These are phyloP conservation scores for Aspergillus asperescens DNA, from an alignment of 495 filamentous ascomycete genomes.

Conservation along the genomic window DNA sequence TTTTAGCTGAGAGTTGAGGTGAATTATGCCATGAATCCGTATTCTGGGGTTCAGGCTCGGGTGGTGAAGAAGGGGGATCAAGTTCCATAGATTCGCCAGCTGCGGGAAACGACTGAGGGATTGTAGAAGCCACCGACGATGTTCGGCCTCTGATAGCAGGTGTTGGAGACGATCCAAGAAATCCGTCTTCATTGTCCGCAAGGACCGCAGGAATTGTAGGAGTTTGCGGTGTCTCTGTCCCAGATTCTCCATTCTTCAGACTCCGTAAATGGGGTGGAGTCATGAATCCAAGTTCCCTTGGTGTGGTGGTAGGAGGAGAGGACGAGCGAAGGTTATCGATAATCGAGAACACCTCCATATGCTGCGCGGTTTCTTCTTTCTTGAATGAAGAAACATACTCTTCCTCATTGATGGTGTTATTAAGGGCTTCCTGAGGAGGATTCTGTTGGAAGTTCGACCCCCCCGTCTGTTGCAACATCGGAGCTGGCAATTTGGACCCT, in stretches of 20 bases:
- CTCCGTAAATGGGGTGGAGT: slow-evolving; percentile 33
- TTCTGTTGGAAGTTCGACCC: slow-evolving; percentile 17
- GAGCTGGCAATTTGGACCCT: slow-evolving; percentile 2
- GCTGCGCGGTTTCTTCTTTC: slow-evolving; percentile 48
- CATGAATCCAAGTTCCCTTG: slow-evolving; percentile 30
- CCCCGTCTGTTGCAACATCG: slow-evolving; percentile 4
- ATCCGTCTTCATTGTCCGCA: slow-evolving; percentile 50
- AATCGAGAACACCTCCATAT: slow-evolving; percentile 56
- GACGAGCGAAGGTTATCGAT: slow-evolving; percentile 67
- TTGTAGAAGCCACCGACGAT: slow-evolving; percentile 19
- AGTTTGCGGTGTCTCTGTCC: slow-evolving; percentile 38
- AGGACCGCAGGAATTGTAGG: slow-evolving; percentile 42
- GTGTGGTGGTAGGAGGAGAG: slow-evolving; percentile 34
- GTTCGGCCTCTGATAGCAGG: slow-evolving; percentile 48
- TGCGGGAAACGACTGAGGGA: slow-evolving; percentile 13
- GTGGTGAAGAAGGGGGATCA: slow-evolving; percentile 41
- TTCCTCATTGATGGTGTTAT: neutral
- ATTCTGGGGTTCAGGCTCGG: slow-evolving; percentile 26
- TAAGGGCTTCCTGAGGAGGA: neutral
- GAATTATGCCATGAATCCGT: slow-evolving; percentile 18
- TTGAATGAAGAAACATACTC: neutral
- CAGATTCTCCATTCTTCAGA: slow-evolving; percentile 20
- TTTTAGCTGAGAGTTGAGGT: neutral
- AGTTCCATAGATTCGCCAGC: slow-evolving; percentile 19
- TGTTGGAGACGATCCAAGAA: slow-evolving; percentile 77